Base-by-base conservation (phyloP, 73 alveolate species). In the Effrenium voratum region DNA sequence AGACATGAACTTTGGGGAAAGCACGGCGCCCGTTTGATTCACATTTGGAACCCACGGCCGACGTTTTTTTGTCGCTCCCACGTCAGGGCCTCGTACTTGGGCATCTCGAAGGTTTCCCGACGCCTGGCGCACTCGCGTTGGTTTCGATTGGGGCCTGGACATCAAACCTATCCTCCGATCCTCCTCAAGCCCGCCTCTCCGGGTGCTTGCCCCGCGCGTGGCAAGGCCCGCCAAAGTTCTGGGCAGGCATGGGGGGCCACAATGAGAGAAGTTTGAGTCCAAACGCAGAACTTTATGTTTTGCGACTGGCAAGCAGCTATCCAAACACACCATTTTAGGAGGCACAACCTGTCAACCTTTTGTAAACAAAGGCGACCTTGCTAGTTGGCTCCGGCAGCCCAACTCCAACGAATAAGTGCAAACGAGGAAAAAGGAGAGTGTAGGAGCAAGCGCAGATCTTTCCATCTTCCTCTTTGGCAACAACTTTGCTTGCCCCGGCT, bases 181-280 rank as follows among this genome's bases (percentile, higher is more conserved):
- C 3, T 0, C 2, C 8, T 4, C 13, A 38, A 4, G 87, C 22
- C 38, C 44, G 40, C 91, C 91, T 79, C 45, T 76, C 86, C 40
- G 49, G 38, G 22, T 81, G 75, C 49, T 81, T 81, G 50, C 92
- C 92, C 4, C 92, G 72, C 40, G 92, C 92, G 0, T 73, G 92
- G 92, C 92, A 81, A 81, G 92, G 92, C 24, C 92, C 92, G n/a
- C 92, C 92, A 49, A 81, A 81, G 49, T 70, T 81, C 92, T 81
- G 85, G 57, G 81, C 80, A 46, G 40, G 38, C 34, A 60, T 38
- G 8, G 75, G 75, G 40, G 16, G 75, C 75, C 16, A 38, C 36
- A 60, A 4, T 38, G 16, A 32, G 8, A 60, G 34, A 60, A 24
- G 40, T 32, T 24, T 24, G 75, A 32, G 75, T 6, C 40, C 75